Percentiles rank a stretch among this genome's conserved stretches.
Evolutionary conservation across 1,284 basidiomycete species (phyloP).

Genomic region (Anthracocystis setariae): DNA sequence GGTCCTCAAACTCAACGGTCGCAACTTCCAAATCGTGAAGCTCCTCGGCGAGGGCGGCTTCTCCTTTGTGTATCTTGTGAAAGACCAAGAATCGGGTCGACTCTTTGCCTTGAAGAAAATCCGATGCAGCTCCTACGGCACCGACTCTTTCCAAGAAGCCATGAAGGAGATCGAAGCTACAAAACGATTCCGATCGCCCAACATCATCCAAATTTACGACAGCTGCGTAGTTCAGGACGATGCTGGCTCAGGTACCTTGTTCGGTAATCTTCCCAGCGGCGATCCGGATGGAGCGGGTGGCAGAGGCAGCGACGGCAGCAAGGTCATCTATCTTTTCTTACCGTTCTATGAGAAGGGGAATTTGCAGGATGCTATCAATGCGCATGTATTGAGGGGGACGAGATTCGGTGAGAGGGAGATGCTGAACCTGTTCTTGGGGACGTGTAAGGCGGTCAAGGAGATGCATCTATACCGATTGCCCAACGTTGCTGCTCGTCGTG

Average conservation of each 20-base stretch:
- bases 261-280: constrained; percentile 53
- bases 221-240: constrained; percentile 64
- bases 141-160: constrained; percentile 62
- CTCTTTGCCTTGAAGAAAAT: constrained; percentile 68
- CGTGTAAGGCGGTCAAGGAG: constrained; percentile 88
- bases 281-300: constrained; percentile 48
- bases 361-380: constrained; percentile 92
- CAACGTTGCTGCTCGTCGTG: constrained; percentile 27
- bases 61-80: constrained; percentile 66
- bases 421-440: constrained; percentile 88
- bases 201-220: constrained; percentile 66
- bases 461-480: constrained; percentile 77
- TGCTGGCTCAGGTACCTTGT: constrained; percentile 36
- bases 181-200: constrained; percentile 63
- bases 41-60: constrained; percentile 67
- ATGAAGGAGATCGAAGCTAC: constrained; percentile 68
- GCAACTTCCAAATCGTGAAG: constrained; percentile 59
- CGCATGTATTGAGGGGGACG: constrained; percentile 82
- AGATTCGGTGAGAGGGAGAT: constrained; percentile 88
- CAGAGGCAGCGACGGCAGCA: constrained; percentile 41
- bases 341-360: constrained; percentile 85
- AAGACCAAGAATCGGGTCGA: constrained; percentile 59
- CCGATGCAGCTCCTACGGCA: constrained; percentile 62
- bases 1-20: constrained; percentile 60
- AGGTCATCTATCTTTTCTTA: constrained; percentile 73